Base-by-base conservation (phyloP, 768 basidiomycete genomes). In the Serpula lacrymans region DNA sequence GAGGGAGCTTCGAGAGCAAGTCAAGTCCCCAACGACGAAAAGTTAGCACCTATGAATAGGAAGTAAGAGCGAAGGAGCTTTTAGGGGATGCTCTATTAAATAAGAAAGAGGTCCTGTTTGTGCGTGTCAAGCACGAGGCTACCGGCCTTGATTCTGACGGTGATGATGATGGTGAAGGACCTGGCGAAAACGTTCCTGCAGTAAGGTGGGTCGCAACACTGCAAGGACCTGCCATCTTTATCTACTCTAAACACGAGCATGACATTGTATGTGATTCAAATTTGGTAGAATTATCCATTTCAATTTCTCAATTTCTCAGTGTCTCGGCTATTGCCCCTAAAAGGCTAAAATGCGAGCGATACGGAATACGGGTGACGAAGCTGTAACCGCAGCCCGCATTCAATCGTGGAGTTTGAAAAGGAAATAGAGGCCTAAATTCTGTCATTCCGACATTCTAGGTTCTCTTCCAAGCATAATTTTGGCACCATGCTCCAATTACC, bases 91-190 rank as follows among this genome's bases (percentile, higher is more conserved):
- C n/a, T n/a, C n/a, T n/a, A n/a, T n/a, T n/a, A n/a, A n/a, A 62
- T 55, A 52, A 59, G 51, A 43, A 46, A 47, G 46, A 46, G 49
- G 57, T 39, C 47, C 55, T 40, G 52, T 58, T 62, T 59, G 48
- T 48, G 60, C 60, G 60, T 62, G 60, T 63, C 48, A 24, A 42
- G 60, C 60, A 62, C 64, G 60, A 62, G 60, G 60, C 60, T 51
- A 50, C 48, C 54, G 58, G 52, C 54, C 60, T 36, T 48, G 39
- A 56, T 45, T 32, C 24, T 42, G 53, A 52, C 62, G 49, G 54
- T 46, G 54, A 53, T 48, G 35, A 59, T 62, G 60, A 64, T 59
- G 50, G 59, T 62, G 55, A 50, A 51, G 42, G 13, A 23, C n/a
- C n/a, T n/a, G 57, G 49, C 47, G 47, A 54, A 32, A 59, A 63